These are phyloP conservation scores for Lepidium sativum DNA, from an alignment of 345 rosid genomes.

Conservation along the genomic window DNA sequence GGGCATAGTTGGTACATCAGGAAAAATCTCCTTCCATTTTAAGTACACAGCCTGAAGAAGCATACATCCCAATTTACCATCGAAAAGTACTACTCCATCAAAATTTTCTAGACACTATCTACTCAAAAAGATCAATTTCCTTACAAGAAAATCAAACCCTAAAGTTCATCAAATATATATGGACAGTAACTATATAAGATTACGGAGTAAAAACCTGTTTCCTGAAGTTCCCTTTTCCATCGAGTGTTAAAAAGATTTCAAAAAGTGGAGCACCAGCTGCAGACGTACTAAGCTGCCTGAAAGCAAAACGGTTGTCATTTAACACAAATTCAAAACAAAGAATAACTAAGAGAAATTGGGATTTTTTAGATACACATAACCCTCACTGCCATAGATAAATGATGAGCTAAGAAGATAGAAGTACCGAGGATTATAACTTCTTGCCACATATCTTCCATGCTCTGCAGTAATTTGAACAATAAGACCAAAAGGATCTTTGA, in stretches of 20 bases:
- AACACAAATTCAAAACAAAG: slow-evolving; percentile 1
- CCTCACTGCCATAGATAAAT: neutral
- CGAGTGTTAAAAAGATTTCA: slow-evolving; percentile 65
- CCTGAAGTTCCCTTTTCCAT: slow-evolving; percentile 65
- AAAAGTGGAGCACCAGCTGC: slow-evolving; percentile 67
- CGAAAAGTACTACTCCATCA: too few species aligned
- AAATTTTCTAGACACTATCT: neutral
- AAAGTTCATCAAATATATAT: neutral
- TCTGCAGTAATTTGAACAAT: slow-evolving; percentile 84
- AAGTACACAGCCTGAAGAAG: slow-evolving; percentile 71
- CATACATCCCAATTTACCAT: slow-evolving; percentile 5
- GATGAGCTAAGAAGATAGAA: slow-evolving; percentile 7
- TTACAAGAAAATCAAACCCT: neutral
- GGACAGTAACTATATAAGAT: neutral
- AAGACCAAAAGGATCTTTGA: slow-evolving; percentile 71
- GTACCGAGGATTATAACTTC: slow-evolving; percentile 82
- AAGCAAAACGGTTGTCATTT: slow-evolving; percentile 14
- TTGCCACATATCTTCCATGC: slow-evolving; percentile 90
- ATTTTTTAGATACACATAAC: neutral
- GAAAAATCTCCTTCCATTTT: slow-evolving; percentile 43
- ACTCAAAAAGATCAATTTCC: neutral
- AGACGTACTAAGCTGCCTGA: slow-evolving; percentile 77
- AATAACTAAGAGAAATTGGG: neutral
- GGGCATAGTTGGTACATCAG: slow-evolving; percentile 38
- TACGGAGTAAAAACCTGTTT: slow-evolving; percentile 53